These are phyloP conservation scores for Solanum hybrid DNA, from an alignment of 305 asterid genomes.

Conservation along the genomic window DNA sequence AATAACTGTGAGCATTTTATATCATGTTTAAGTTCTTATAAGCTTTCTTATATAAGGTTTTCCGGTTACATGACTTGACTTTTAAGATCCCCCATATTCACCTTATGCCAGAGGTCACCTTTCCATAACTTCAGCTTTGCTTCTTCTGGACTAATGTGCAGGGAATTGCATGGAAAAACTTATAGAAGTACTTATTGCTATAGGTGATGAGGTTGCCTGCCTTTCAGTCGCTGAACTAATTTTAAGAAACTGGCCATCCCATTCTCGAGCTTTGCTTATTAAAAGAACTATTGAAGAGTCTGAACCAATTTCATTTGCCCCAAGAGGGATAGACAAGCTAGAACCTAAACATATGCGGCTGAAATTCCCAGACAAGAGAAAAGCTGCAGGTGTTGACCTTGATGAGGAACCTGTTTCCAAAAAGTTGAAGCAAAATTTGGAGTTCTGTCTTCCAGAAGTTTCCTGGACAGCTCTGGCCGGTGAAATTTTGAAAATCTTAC, in stretches of 20 bases:
- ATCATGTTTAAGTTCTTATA: slow-evolving; percentile 7
- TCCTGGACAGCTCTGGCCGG: slow-evolving; percentile 76
- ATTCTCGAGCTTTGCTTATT: slow-evolving; percentile 94
- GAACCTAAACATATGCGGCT: slow-evolving; percentile 76
- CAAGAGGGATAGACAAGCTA: slow-evolving; percentile 91
- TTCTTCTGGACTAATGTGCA: slow-evolving; percentile 28
- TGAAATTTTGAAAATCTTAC: slow-evolving; percentile 50
- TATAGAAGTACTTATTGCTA: slow-evolving; percentile 92
- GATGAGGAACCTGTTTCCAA: slow-evolving; percentile 35
- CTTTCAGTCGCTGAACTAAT: slow-evolving; percentile 82
- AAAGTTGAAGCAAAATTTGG: slow-evolving; percentile 55
- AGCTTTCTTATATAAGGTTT: not conserved
- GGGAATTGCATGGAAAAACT: slow-evolving; percentile 99
- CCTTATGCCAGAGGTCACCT: not conserved
- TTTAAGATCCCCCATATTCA: not conserved
- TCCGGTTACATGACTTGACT: not conserved
- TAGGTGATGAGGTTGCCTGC: slow-evolving; percentile 97
- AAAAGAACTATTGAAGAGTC: slow-evolving; percentile 75
- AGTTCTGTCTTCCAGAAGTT: slow-evolving; percentile 61
- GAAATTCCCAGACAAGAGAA: slow-evolving; percentile 81
- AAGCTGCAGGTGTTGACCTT: slow-evolving; percentile 41
- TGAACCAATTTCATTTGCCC: slow-evolving; percentile 70
- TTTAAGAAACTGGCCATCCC: slow-evolving; percentile 95
- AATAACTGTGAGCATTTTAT: slow-evolving; percentile 68
- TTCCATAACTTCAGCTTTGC: slow-evolving; percentile 7